phyloP scores from a whole-genome alignment of 202 grass and related monocot species.

The Hordeum pubiflorum region DNA sequence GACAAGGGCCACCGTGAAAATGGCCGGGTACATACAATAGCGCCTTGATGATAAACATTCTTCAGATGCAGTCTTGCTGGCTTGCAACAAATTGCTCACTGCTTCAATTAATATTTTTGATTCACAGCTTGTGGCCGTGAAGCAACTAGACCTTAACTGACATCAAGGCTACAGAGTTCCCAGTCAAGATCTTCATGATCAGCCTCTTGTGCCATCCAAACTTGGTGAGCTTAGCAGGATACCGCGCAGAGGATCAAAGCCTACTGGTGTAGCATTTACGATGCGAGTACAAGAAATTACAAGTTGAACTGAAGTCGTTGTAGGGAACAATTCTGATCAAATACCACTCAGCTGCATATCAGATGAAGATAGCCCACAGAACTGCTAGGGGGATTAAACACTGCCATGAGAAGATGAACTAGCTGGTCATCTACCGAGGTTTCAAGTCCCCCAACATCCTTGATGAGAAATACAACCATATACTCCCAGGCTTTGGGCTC shows the following conservation, averaged over 20 bases:
- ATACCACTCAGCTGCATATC: too few relatives aligned
- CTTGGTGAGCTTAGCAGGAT: conserved; percentile 71
- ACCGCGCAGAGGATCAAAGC: conserved; percentile 65
- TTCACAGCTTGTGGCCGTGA: background rate
- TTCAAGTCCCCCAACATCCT: conserved; percentile 80
- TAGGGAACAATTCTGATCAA: too few relatives aligned
- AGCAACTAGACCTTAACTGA: conserved; percentile 17
- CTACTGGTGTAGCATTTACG: conserved; percentile 43
- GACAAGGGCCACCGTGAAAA: conserved; percentile 53
- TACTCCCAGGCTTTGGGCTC: conserved; percentile 72
- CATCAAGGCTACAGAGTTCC: conserved; percentile 68
- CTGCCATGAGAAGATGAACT: conserved; percentile 54
- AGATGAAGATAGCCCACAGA: too few relatives aligned
- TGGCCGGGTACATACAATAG: conserved; percentile 37
- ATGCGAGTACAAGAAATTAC: too few relatives aligned
- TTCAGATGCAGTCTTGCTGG: background rate
- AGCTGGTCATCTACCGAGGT: conserved; percentile 59
- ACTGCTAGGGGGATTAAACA: conserved; percentile 52
- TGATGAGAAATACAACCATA: conserved; percentile 54
- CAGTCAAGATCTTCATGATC: conserved; percentile 67
- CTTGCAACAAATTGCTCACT: background rate
- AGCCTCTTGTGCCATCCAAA: conserved; percentile 54
- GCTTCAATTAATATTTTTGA: background rate
- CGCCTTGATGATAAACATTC: background rate
- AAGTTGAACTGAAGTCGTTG: too few relatives aligned